Percentiles rank a stretch among this genome's conserved stretches.
Evolutionary conservation across 2,329 filamentous ascomycete genomes (phyloP).

Genomic region (Clarireedia homoeocarpa): DNA sequence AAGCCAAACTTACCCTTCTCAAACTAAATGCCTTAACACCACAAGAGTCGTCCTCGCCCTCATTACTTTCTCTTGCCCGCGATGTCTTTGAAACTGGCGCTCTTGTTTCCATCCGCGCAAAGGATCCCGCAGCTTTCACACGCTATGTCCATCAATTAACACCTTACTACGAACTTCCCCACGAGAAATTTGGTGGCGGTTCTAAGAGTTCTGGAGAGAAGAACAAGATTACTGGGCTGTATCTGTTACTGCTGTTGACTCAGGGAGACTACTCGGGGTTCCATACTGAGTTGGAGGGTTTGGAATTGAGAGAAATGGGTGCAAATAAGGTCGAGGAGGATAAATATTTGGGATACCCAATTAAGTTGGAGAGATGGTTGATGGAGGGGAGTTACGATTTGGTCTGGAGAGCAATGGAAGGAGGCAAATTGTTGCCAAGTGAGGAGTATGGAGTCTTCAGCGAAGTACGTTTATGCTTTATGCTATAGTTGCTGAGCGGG

Average conservation of each 20-base stretch:
- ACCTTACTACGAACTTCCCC: slow-evolving; percentile 79
- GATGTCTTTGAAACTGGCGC: slow-evolving; percentile 89
- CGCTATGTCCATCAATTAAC: slow-evolving; percentile 94
- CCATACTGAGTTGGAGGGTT: slow-evolving; percentile 85
- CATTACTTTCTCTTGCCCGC: slow-evolving; percentile 68
- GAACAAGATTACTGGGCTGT: slow-evolving; percentile 90
- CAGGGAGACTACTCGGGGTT: slow-evolving; percentile 92
- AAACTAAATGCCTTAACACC: slow-evolving; percentile 82
- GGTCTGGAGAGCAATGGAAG: slow-evolving; percentile 96
- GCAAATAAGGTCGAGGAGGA: slow-evolving; percentile 64
- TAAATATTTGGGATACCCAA: slow-evolving; percentile 84
- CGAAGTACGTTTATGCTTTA: slow-evolving; percentile 52
- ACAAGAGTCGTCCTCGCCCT: slow-evolving; percentile 50
- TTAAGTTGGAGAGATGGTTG: slow-evolving; percentile 87
- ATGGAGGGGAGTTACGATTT: slow-evolving; percentile 99
- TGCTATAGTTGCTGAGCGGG: neutral
- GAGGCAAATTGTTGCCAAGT: slow-evolving; percentile 74
- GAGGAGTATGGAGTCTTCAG: slow-evolving; percentile 95
- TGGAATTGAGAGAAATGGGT: slow-evolving; percentile 65
- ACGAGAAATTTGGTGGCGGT: slow-evolving; percentile 29
- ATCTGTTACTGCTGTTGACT: slow-evolving; percentile 80
- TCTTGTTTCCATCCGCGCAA: slow-evolving; percentile 81
- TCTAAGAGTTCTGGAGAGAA: slow-evolving; percentile 49
- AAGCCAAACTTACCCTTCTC: slow-evolving; percentile 83
- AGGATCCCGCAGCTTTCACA: slow-evolving; percentile 82